A percentile compares a stretch with the other conserved stretches of the same genome.
phyloP scores from a whole-genome alignment of 2,329 filamentous ascomycete species.

The Xylariaceae sp. region DNA sequence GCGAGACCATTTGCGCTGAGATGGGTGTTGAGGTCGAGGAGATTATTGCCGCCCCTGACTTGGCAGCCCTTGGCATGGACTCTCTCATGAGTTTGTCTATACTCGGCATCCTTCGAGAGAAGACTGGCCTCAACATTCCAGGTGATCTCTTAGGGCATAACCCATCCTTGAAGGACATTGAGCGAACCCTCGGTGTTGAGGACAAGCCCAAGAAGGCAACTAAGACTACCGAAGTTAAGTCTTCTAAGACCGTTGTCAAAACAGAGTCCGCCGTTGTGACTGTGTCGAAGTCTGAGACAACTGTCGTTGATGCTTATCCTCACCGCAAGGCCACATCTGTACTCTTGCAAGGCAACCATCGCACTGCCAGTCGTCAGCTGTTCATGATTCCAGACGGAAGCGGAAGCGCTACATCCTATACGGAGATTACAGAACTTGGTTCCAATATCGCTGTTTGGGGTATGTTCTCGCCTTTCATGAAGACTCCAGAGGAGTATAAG shows the following conservation, averaged over 20 bases:
- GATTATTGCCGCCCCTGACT: conserved; percentile 58
- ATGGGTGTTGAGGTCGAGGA: conserved; percentile 75
- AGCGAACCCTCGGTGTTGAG: conserved; percentile 65
- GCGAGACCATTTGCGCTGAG: conserved; percentile 71
- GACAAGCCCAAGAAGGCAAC: conserved; percentile 46
- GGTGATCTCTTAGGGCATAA: conserved; percentile 67
- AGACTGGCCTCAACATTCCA: conserved; percentile 59
- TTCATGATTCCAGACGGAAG: conserved; percentile 63
- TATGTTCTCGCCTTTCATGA: conserved; percentile 75
- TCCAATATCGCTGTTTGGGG: conserved; percentile 58
- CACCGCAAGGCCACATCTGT: conserved; percentile 55
- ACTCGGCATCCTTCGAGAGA: conserved; percentile 59
- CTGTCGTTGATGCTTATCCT: conserved; percentile 51
- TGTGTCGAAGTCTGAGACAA: conserved; percentile 49
- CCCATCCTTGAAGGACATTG: conserved; percentile 68
- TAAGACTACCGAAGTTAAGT: conserved; percentile 37
- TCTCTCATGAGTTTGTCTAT: conserved; percentile 64
- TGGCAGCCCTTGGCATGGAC: conserved; percentile 64
- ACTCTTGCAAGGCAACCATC: conserved; percentile 57
- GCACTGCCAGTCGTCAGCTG: conserved; percentile 53
- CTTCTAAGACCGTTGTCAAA: conserved; percentile 34
- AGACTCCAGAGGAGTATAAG: conserved; percentile 67
- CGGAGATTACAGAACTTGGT: conserved; percentile 60
- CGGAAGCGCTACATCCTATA: conserved; percentile 71
- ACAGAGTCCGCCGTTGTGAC: conserved; percentile 42